Evolutionary conservation across 331 rosid genomes (phyloP), one percentile per base, ranked within the genome.

Genomic region (Spiraea crenata): DNA sequence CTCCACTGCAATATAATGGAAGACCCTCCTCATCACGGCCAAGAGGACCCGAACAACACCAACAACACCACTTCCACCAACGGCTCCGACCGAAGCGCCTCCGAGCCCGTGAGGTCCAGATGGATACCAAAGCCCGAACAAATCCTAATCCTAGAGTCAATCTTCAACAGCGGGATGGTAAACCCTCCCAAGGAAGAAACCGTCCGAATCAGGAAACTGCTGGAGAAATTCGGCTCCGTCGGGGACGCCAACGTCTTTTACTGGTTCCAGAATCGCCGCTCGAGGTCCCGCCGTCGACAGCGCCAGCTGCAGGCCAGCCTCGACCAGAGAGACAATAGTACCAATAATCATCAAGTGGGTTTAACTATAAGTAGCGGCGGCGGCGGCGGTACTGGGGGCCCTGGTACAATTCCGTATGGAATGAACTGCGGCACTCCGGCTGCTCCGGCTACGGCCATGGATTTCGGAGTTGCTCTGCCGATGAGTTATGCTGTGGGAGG

Each of bases 261-360:
- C 86, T 95, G 97, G 99, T 95, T 95, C 72, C 99, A 95, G 69
- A 95, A 95, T 82, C 91, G 99, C 2, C 89, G 99, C 1, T 93
- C 99, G 3, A 75, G 99, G 78, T 89, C 99, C 15, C 93, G 97
- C 67, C 96, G 99, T 75, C 95, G 99, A 41, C 99, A 91, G 55
- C 89, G 99, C 8, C 99, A 91, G 91, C 38, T 90, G 72, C 89
- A 87, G 41, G 93, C 92, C 0, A 77, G 57, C 16, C 83, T 80
- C 11, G 90, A 86, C 15, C 91, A 82, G 40, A 63, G 74, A 45
- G 81, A 76, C 80, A 76, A 55, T 64, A 13, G 6, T 13, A 35
- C 19, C 42, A 2, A 25, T 16, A 55, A 1, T 8, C 40, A 4
- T 14, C 77, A 49, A 60, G 54, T 17, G 5, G 51, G 57, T 35